A percentile compares a stretch with the other conserved stretches of the same genome.
phyloP scores from a whole-genome alignment of 1,284 basidiomycete genomes.

The Mycena sp. region DNA sequence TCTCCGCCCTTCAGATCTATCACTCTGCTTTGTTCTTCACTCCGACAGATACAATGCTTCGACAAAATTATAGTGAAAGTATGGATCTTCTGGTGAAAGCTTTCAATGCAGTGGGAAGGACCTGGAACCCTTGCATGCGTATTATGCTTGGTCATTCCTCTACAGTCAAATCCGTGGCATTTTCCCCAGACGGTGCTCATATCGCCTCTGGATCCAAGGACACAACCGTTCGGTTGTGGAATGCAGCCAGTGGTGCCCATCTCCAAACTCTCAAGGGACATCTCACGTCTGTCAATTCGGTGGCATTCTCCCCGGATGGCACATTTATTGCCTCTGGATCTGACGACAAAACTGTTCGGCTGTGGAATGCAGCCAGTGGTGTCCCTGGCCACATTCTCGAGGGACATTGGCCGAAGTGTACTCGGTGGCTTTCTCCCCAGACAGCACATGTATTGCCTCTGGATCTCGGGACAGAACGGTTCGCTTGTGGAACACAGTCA shows the following conservation, averaged over 20 bases:
- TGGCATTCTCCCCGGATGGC: conserved; percentile 4
- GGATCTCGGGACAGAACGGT: background rate
- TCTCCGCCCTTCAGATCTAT: background rate
- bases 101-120: background rate
- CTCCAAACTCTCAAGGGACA: background rate
- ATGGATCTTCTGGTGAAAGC: background rate
- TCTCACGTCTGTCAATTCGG: background rate
- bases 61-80: background rate
- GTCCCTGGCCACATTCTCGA: background rate
- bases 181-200: background rate
- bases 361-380: background rate
- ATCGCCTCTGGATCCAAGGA: conserved; percentile 5
- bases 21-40: background rate
- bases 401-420: background rate
- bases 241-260: background rate
- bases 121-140: background rate
- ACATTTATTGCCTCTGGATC: background rate
- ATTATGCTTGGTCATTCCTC: background rate
- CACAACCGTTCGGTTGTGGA: background rate
- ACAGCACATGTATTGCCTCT: no score
- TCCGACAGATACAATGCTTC: background rate
- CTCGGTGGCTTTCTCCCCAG: no score
- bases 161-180: background rate
- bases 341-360: background rate
- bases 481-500: background rate